Evolutionary conservation across 2,329 filamentous ascomycete species (phyloP).

Genomic region (Pyrenophora tritici-repentis): DNA sequence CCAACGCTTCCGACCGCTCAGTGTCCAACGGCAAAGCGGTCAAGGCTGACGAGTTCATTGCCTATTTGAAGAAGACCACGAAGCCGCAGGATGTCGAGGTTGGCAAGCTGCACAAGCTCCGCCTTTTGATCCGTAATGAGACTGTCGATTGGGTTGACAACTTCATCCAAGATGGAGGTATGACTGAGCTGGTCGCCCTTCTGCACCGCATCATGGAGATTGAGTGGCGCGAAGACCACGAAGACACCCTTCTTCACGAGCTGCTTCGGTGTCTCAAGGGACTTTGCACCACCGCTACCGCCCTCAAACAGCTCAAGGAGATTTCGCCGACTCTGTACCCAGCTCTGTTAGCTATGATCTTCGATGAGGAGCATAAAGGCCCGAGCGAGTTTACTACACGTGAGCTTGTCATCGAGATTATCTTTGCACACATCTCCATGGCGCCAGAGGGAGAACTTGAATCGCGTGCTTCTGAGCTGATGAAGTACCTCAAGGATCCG

Average conservation of each 20-base stretch:
- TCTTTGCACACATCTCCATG: constrained; percentile 85
- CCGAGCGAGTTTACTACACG: constrained; percentile 96
- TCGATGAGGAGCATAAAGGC: constrained; percentile 97
- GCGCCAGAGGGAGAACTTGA: constrained; percentile 61
- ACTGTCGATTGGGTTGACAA: constrained; percentile 93
- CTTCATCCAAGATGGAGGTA: constrained; percentile 87
- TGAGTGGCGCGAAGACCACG: constrained; percentile 97
- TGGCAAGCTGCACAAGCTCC: constrained; percentile 92
- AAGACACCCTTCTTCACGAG: constrained; percentile 91
- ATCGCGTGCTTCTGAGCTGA: constrained; percentile 71
- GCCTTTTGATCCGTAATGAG: constrained; percentile 87
- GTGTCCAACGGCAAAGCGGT: constrained; percentile 73
- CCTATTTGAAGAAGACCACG: constrained; percentile 78
- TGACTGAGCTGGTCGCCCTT: constrained; percentile 86
- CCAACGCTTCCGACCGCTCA: constrained; percentile 61
- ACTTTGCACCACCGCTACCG: constrained; percentile 86
- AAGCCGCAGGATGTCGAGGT: constrained; percentile 86
- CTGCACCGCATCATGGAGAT: constrained; percentile 92
- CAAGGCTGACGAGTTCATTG: constrained; percentile 81
- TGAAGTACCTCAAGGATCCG: constrained; percentile 80
- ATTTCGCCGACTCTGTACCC: constrained; percentile 85
- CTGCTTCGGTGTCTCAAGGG: constrained; percentile 91
- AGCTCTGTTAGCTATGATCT: constrained; percentile 83
- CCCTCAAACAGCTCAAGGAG: constrained; percentile 77
- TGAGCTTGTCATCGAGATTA: constrained; percentile 82